These are phyloP conservation scores for Dioscorea cayenensis DNA, from an alignment of 116 monocot genomes.

Conservation along the genomic window DNA sequence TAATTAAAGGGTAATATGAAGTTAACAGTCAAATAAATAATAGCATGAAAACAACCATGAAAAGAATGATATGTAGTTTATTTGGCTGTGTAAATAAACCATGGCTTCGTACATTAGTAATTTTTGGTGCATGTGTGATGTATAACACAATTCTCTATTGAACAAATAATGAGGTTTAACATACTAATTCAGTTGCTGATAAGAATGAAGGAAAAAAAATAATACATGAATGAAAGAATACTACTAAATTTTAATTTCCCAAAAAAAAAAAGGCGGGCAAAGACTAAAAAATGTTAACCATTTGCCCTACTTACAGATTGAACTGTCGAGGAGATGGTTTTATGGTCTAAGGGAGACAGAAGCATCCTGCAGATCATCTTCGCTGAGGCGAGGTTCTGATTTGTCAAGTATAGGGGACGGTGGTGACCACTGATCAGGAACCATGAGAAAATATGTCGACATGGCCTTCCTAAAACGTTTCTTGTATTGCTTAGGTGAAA, in stretches of 20 bases:
- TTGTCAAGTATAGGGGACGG: background rate
- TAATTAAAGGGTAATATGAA: too few species aligned
- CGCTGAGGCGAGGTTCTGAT: background rate
- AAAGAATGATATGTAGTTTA: too few species aligned
- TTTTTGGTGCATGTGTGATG: too few species aligned
- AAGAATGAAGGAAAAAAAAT: background rate
- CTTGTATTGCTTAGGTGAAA: conserved; percentile 84
- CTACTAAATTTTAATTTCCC: background rate
- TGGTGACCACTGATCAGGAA: conserved; percentile 61
- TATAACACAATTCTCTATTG: too few species aligned
- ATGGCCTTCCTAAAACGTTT: conserved; percentile 92
- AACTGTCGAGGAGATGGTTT: background rate
- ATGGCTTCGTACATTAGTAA: too few species aligned
- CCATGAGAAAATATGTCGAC: conserved; percentile 76
- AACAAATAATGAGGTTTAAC: too few species aligned
- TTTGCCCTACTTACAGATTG: background rate
- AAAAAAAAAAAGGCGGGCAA: background rate
- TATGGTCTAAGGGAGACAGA: background rate
- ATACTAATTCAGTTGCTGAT: too few species aligned
- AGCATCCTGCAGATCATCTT: conserved; percentile 4
- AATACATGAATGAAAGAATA: background rate
- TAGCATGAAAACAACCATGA: too few species aligned
- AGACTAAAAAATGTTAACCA: background rate
- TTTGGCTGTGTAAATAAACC: too few species aligned
- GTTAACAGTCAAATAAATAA: too few species aligned